These are phyloP conservation scores for Fusarium sp. DNA, from an alignment of 2,329 filamentous ascomycete species.

Conservation along the genomic window DNA sequence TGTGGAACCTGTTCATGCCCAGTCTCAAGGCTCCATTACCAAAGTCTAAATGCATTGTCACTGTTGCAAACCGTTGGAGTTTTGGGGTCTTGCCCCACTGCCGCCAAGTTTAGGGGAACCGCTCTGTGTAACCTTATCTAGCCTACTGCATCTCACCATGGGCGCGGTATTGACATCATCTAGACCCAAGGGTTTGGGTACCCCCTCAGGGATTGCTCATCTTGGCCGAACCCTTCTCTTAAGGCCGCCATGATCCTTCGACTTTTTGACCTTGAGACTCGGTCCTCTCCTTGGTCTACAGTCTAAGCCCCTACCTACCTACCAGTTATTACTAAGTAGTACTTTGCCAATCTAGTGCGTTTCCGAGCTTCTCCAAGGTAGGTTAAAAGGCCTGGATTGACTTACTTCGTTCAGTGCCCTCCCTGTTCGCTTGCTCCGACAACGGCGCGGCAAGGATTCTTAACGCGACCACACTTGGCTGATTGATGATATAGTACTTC, in stretches of 20 bases:
- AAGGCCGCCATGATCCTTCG: background rate
- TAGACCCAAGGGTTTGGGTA: background rate
- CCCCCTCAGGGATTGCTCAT: background rate
- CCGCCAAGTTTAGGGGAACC: background rate
- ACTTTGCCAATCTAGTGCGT: too few species aligned
- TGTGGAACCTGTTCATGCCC: background rate
- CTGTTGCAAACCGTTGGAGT: too few species aligned
- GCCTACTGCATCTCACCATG: background rate
- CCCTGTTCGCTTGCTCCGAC: background rate
- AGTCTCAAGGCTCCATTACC: background rate
- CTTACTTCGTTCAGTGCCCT: too few species aligned
- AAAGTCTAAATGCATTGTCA: background rate
- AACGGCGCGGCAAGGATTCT: constrained; percentile 8
- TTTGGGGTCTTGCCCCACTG: too few species aligned
- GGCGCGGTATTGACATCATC: constrained; percentile 21
- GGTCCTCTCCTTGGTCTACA: background rate
- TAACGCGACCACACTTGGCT: background rate
- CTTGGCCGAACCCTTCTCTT: background rate
- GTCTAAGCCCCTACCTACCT: background rate
- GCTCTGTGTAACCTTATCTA: constrained; percentile 19
- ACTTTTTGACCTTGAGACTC: background rate
- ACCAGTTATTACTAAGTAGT: background rate
- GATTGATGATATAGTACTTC: background rate
- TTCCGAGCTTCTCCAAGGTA: too few species aligned
- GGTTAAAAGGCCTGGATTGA: too few species aligned